Percentiles rank a stretch among this genome's conserved stretches.
Conservation (phyloP, 2,329 filamentous ascomycete genomes). For the Amauroascus verrucosus region DNA sequence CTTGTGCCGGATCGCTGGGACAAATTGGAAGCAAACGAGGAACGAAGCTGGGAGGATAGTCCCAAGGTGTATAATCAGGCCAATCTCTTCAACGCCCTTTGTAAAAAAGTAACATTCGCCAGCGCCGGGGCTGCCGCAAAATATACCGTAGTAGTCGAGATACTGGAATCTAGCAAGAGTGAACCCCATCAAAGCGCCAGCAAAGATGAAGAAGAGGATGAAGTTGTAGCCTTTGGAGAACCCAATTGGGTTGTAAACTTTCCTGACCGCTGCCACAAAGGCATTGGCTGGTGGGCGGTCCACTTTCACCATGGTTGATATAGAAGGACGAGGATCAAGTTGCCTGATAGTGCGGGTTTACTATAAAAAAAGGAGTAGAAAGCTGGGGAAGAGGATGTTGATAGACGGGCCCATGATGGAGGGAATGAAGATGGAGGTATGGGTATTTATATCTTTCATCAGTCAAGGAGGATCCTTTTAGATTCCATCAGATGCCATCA, state of each 20-base stretch:
- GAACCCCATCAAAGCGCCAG: conserved; percentile 41
- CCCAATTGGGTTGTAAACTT: conserved; percentile 7
- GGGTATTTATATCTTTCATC: conserved; percentile 6
- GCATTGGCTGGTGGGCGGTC: conserved; percentile 6
- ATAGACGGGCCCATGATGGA: not conserved
- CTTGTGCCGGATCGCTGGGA: conserved; percentile 38
- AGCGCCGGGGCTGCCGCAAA: conserved; percentile 25
- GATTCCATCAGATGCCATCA: not conserved
- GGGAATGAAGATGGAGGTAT: not conserved
- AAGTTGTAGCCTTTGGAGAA: conserved; percentile 13
- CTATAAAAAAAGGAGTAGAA: not conserved
- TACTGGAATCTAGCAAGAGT: conserved; percentile 41
- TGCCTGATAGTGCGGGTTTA: not conserved
- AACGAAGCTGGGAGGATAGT: conserved; percentile 24
- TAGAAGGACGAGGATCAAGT: not conserved
- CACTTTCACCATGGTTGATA: conserved; percentile 5
- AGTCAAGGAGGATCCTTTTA: not conserved
- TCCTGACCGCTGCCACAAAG: conserved; percentile 1
- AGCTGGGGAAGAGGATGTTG: not conserved
- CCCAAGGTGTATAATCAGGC: conserved; percentile 37
- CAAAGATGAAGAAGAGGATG: conserved; percentile 32
- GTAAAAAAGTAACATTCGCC: conserved; percentile 31
- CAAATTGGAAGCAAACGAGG: conserved; percentile 35
- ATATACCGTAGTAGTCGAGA: conserved; percentile 36
- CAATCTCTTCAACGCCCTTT: conserved; percentile 28